These are phyloP conservation scores for Davidsoniella eucalypti DNA, from an alignment of 2,329 filamentous ascomycete genomes.

Conservation along the genomic window DNA sequence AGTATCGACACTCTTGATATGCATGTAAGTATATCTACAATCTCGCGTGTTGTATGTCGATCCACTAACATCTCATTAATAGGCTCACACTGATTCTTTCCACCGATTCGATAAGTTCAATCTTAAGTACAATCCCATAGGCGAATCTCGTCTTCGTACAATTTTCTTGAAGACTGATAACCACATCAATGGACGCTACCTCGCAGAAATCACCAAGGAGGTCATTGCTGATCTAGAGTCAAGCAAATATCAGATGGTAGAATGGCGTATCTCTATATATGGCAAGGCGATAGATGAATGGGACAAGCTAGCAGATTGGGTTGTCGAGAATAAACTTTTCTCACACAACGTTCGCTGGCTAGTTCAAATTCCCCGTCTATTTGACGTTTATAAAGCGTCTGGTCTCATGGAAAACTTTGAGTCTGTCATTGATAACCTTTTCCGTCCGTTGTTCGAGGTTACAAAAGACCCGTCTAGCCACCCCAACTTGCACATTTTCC, in stretches of 20 bases:
- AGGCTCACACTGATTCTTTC: constrained; percentile 94
- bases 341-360: constrained; percentile 97
- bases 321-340: constrained; percentile 94
- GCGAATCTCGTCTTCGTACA: constrained; percentile 86
- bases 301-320: constrained; percentile 95
- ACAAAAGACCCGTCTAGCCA: constrained; percentile 75
- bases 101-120: constrained; percentile 99
- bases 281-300: constrained; percentile 84
- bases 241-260: constrained; percentile 98
- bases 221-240: constrained; percentile 94
- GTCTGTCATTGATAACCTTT: constrained; percentile 78
- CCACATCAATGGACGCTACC: constrained; percentile 84
- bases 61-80: constrained; percentile 10
- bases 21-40: constrained; percentile 48
- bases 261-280: constrained; percentile 97
- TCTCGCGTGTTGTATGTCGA: not conserved
- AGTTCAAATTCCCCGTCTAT: constrained; percentile 85
- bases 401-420: constrained; percentile 80
- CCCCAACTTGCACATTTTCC: constrained; percentile 83
- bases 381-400: constrained; percentile 86
- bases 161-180: constrained; percentile 99
- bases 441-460: constrained; percentile 86
- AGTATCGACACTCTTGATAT: constrained; percentile 98
- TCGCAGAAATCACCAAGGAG: constrained; percentile 95
- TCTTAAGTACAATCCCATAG: constrained; percentile 93